Percentiles rank a stretch among this genome's conserved stretches.
Conservation (phyloP, 1,284 basidiomycete genomes). For the Cryptococcus sp. region DNA sequence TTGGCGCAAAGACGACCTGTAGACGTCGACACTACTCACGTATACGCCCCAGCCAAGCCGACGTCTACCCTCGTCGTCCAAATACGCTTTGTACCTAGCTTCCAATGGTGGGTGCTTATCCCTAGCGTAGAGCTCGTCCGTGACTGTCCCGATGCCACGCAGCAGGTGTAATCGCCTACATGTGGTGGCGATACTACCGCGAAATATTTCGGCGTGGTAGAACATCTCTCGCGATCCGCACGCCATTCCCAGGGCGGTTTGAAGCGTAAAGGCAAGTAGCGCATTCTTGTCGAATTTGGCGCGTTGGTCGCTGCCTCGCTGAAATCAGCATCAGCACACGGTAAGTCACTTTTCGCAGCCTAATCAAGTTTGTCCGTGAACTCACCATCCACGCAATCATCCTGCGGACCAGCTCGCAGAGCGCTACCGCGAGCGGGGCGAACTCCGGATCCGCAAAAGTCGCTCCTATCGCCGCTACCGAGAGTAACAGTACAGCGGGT, state of each 20-base stretch:
- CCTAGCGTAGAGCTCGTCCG: conserved; percentile 18
- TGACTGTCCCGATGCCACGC: conserved; percentile 21
- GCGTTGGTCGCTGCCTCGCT: conserved; percentile 43
- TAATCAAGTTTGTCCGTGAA: background rate
- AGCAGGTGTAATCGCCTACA: conserved; percentile 33
- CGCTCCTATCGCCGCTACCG: conserved; percentile 37
- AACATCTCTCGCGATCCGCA: conserved; percentile 44
- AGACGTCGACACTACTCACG: conserved; percentile 27
- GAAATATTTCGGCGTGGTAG: conserved; percentile 40
- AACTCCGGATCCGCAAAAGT: conserved; percentile 38
- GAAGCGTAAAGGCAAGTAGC: conserved; percentile 32
- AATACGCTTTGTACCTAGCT: conserved; percentile 27
- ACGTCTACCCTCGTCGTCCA: conserved; percentile 37
- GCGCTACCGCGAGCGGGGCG: conserved; percentile 34
- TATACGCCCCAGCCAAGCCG: conserved; percentile 42
- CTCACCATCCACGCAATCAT: conserved; percentile 42
- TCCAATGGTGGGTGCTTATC: conserved; percentile 18
- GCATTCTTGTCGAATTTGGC: conserved; percentile 37
- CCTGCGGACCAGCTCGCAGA: conserved; percentile 38
- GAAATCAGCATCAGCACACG: background rate
- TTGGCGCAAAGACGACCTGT: background rate
- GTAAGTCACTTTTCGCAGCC: background rate
- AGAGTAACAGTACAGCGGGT: conserved; percentile 40
- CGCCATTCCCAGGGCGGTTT: conserved; percentile 31
- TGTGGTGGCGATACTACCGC: conserved; percentile 37